Evolutionary conservation across 73 alveolate species (phyloP).

Genomic region (Diophrys appendiculata): DNA sequence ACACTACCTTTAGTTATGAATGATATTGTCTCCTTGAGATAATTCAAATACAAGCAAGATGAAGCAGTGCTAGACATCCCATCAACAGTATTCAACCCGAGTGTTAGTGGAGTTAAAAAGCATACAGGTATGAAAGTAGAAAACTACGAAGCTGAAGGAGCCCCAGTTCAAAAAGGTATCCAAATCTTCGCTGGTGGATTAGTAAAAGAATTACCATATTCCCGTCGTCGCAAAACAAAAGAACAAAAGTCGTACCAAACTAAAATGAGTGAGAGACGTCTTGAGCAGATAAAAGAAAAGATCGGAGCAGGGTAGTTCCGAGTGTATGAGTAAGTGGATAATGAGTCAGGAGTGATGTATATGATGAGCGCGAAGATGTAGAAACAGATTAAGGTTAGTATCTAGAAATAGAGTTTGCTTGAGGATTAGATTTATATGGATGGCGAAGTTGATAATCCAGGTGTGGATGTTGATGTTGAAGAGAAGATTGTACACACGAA

Average conservation of each 20-base stretch:
- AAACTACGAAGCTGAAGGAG: background rate
- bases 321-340: background rate
- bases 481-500: background rate
- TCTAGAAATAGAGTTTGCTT: background rate
- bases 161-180: background rate
- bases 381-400: background rate
- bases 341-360: background rate
- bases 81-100: slow-evolving; percentile 7
- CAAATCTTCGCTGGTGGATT: slow-evolving; percentile 15
- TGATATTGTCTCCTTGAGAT: background rate
- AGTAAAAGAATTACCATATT: slow-evolving; percentile 14
- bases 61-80: slow-evolving; percentile 3
- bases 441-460: background rate
- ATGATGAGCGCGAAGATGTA: background rate
- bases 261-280: no score
- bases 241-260: no score
- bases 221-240: background rate
- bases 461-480: background rate
- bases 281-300: no score
- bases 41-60: background rate
- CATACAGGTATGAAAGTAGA: background rate
- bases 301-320: background rate
- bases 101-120: background rate
- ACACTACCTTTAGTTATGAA: background rate
- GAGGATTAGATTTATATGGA: background rate